These are phyloP conservation scores for Lithospermum erythrorhizon DNA, from an alignment of 257 asterid genomes.

Conservation along the genomic window DNA sequence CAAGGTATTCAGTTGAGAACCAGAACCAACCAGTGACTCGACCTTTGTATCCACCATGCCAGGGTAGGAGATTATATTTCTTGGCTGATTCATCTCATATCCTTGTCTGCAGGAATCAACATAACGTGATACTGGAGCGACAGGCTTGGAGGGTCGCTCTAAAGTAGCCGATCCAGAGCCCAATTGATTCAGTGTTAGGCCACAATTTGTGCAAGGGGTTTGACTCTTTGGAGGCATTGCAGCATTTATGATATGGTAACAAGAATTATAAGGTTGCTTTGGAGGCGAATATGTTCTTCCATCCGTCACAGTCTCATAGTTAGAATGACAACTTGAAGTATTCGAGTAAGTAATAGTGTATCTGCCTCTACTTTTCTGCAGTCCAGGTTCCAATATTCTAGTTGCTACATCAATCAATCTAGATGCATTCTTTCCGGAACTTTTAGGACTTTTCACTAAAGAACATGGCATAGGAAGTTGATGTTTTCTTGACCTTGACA, in stretches of 20 bases:
- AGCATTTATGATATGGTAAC: constrained; percentile 13
- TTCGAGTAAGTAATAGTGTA: constrained; percentile 45
- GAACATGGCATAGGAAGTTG: constrained; percentile 49
- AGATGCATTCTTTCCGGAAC: constrained; percentile 48
- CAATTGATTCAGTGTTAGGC: no score
- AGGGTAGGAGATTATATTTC: constrained; percentile 16
- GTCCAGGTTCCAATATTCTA: constrained; percentile 75
- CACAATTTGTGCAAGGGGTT: constrained; percentile 49
- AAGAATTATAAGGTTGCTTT: constrained; percentile 18
- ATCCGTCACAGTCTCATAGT: constrained; percentile 16
- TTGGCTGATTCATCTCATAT: constrained; percentile 23
- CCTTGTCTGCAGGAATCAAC: constrained; percentile 27
- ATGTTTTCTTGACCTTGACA: constrained; percentile 55
- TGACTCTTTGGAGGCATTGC: constrained; percentile 16
- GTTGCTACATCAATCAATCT: constrained; percentile 78
- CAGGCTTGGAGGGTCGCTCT: constrained; percentile 4
- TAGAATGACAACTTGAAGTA: constrained; percentile 14
- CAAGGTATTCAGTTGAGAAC: constrained; percentile 8
- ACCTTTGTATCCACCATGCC: constrained; percentile 20
- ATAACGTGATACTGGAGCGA: constrained; percentile 21
- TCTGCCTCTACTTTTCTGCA: constrained; percentile 47
- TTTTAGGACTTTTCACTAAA: constrained; percentile 64
- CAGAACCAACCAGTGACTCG: constrained; percentile 12
- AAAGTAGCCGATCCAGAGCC: constrained; percentile 7
- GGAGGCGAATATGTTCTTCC: constrained; percentile 12